Conservation (phyloP, 306 rosid genomes). For the Alnus rubra region DNA sequence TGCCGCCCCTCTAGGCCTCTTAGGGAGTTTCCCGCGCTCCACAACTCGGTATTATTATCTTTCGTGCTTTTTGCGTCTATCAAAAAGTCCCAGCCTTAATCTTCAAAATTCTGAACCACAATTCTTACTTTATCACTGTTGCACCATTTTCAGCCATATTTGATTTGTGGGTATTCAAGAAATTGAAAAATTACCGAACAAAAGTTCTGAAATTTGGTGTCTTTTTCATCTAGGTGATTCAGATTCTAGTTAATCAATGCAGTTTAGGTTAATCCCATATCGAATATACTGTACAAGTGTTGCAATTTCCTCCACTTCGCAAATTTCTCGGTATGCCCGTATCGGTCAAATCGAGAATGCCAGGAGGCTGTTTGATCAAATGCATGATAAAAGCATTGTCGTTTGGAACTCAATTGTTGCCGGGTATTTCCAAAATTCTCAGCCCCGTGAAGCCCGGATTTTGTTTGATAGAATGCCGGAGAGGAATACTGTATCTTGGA, state of each 20-base stretch:
- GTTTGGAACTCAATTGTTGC: slow-evolving; percentile 58
- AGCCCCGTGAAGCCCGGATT: slow-evolving; percentile 37
- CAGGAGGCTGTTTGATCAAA: slow-evolving; percentile 52
- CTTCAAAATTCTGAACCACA: background rate
- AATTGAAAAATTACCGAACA: background rate
- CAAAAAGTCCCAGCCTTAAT: background rate
- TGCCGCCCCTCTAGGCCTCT: background rate
- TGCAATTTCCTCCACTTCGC: slow-evolving; percentile 12
- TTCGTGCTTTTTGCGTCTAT: background rate
- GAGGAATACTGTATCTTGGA: slow-evolving; percentile 50
- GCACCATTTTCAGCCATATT: background rate
- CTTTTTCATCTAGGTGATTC: background rate
- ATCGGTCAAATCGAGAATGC: slow-evolving; percentile 39
- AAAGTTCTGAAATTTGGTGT: background rate
- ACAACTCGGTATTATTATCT: background rate
- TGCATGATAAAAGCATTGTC: slow-evolving; percentile 35
- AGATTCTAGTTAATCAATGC: slow-evolving; percentile 5
- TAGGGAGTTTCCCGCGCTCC: slow-evolving; percentile 9
- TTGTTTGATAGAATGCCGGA: slow-evolving; percentile 50
- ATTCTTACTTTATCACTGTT: background rate
- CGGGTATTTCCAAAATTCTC: slow-evolving; percentile 48
- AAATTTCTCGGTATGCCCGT: slow-evolving; percentile 32
- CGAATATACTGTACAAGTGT: slow-evolving; percentile 29
- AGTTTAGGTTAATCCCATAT: background rate
- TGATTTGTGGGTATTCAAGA: background rate